These are phyloP conservation scores for Chlamydomonas urium DNA, from an alignment of 139 green algal genomes.

Conservation along the genomic window DNA sequence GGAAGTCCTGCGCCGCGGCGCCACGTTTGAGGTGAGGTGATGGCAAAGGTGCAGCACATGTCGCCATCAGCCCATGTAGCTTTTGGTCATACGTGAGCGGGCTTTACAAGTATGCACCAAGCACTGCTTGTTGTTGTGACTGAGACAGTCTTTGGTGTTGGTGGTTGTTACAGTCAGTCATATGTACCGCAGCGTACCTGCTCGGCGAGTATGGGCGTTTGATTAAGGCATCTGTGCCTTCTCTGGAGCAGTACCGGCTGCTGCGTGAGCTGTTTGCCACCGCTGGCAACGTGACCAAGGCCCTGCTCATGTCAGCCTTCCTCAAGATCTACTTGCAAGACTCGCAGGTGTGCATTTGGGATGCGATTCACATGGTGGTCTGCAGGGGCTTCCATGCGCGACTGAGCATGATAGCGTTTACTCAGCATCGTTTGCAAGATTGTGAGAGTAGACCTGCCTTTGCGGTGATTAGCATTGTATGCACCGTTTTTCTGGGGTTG, in stretches of 20 bases:
- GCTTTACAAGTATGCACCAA: neutral
- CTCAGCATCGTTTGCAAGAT: no score
- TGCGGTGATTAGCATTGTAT: no score
- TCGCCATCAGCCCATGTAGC: no score
- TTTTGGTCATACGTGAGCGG: no score
- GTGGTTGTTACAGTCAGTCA: conserved; percentile 37
- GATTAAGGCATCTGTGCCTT: conserved; percentile 42
- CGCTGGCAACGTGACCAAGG: conserved; percentile 36
- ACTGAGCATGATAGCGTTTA: no score
- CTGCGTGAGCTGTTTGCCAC: conserved; percentile 71
- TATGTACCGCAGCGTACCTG: conserved; percentile 76
- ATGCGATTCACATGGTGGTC: no score
- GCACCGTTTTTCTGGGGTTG: no score
- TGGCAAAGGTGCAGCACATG: neutral
- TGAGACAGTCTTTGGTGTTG: neutral
- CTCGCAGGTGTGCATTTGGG: conserved; percentile 21
- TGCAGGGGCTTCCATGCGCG: no score
- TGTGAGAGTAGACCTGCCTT: no score
- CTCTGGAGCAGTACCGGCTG: conserved; percentile 73
- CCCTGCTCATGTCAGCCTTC: conserved; percentile 82
- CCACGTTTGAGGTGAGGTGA: conserved; percentile 2
- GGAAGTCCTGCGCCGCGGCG: neutral
- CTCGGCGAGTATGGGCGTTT: conserved; percentile 87
- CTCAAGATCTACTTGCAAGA: conserved; percentile 64
- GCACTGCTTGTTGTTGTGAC: conserved; percentile 3